These are phyloP conservation scores for Fomitopsis pinicola DNA, from an alignment of 1,284 basidiomycete genomes.

Conservation along the genomic window DNA sequence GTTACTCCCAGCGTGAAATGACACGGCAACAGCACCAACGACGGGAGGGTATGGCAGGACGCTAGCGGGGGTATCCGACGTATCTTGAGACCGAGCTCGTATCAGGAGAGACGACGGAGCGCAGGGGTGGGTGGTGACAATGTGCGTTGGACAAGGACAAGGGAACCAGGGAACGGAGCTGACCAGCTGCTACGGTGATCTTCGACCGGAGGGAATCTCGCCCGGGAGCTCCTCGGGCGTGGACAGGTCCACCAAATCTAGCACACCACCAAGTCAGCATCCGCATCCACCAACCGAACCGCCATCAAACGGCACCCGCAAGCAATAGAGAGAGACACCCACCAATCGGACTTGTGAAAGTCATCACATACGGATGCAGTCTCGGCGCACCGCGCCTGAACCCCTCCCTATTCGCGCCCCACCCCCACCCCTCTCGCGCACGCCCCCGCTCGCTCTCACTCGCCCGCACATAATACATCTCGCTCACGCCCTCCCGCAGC, in stretches of 20 bases:
- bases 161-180: not conserved
- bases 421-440: not conserved
- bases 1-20: too few relatives aligned
- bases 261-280: not conserved
- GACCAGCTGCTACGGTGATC: not conserved
- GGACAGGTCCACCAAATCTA: slow-evolving; percentile 5
- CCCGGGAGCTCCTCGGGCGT: not conserved
- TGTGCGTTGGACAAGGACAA: not conserved
- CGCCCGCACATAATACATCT: not conserved
- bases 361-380: slow-evolving; percentile 32
- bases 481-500: not conserved
- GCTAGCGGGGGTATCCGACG: too few relatives aligned
- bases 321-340: slow-evolving; percentile 3
- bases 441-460: not conserved
- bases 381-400: not conserved
- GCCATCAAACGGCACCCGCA: not conserved
- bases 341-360: slow-evolving; percentile 31
- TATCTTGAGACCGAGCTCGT: too few relatives aligned
- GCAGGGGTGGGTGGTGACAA: not conserved
- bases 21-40: too few relatives aligned
- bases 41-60: not conserved
- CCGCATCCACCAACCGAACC: not conserved
- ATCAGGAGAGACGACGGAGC: not conserved
- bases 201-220: not conserved
- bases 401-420: not conserved